Evolutionary conservation across 805 yeast species (phyloP).

Genomic region (Myxozyma geophila): DNA sequence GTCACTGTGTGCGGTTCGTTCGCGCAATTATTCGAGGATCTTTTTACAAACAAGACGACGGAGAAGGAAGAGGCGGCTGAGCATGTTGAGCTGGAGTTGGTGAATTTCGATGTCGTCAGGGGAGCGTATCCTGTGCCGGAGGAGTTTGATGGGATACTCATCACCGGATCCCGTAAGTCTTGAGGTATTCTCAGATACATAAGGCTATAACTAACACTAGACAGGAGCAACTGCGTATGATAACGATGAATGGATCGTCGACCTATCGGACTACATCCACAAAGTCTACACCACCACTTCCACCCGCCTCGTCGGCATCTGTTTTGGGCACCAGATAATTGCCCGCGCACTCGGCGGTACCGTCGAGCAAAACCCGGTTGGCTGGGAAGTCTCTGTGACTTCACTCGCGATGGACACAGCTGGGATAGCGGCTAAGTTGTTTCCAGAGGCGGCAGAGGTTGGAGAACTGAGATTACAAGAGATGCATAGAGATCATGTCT

Average conservation of each 20-base stretch:
- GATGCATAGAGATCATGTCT: slow-evolving; percentile 63
- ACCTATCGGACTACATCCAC: slow-evolving; percentile 42
- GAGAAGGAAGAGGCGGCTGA: slow-evolving; percentile 40
- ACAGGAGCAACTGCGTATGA: slow-evolving; percentile 43
- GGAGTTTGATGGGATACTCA: slow-evolving; percentile 43
- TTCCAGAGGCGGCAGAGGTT: slow-evolving; percentile 39
- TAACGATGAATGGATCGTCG: slow-evolving; percentile 45
- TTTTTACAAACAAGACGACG: slow-evolving; percentile 34
- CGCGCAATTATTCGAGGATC: slow-evolving; percentile 42
- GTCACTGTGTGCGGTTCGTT: slow-evolving; percentile 43
- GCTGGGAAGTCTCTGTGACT: slow-evolving; percentile 75
- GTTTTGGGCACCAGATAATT: slow-evolving; percentile 87
- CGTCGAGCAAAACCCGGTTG: slow-evolving; percentile 61
- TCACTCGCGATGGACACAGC: slow-evolving; percentile 53
- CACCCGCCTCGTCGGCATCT: slow-evolving; percentile 60
- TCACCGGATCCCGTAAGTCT: slow-evolving; percentile 47
- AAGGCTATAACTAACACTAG: background rate
- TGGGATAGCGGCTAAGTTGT: slow-evolving; percentile 47
- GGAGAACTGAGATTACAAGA: slow-evolving; percentile 53
- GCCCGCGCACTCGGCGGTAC: slow-evolving; percentile 66
- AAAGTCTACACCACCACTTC: slow-evolving; percentile 5
- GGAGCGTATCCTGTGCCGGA: slow-evolving; percentile 41
- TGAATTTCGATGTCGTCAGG: slow-evolving; percentile 42
- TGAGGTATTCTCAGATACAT: background rate
- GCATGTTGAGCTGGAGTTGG: slow-evolving; percentile 21